phyloP scores from a whole-genome alignment of 202 grass and related monocot genomes.

The Schoenoplectus triqueter region DNA sequence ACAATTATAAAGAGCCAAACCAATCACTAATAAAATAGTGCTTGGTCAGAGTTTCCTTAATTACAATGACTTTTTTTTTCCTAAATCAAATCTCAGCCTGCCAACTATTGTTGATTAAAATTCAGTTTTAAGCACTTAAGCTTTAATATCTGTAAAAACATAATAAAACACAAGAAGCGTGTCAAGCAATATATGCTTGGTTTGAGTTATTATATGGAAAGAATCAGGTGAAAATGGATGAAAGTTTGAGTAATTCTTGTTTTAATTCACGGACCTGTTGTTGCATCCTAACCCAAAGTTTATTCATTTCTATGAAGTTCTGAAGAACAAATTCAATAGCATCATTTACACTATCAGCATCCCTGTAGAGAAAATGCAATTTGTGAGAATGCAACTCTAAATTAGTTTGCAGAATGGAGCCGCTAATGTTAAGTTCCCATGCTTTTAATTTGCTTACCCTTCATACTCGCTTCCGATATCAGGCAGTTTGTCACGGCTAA shows the following conservation, averaged over 20 bases:
- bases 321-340: constrained; percentile 99
- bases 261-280: constrained; percentile 68
- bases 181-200: neutral
- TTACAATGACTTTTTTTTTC: neutral
- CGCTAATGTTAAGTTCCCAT: constrained; percentile 30
- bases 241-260: constrained; percentile 32
- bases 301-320: constrained; percentile 99
- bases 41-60: neutral
- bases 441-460: constrained; percentile 51
- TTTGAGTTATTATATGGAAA: constrained; percentile 33
- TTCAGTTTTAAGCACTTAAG: neutral
- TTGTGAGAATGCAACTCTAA: constrained; percentile 19
- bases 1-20: neutral
- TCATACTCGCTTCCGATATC: constrained; percentile 96
- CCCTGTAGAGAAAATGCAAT: constrained; percentile 45
- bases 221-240: neutral
- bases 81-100: constrained; percentile 1
- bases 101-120: constrained; percentile 10
- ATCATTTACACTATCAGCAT: constrained; percentile 84
- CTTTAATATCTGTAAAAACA: neutral
- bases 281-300: constrained; percentile 99
- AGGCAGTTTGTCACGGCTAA: constrained; percentile 93
- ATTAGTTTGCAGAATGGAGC: constrained; percentile 24
- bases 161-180: neutral
- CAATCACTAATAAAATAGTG: constrained; percentile 2